Percentiles rank a stretch among this genome's conserved stretches.
Evolutionary conservation across 2,329 filamentous ascomycete species (phyloP).

Genomic region (Trichoderma sp.): DNA sequence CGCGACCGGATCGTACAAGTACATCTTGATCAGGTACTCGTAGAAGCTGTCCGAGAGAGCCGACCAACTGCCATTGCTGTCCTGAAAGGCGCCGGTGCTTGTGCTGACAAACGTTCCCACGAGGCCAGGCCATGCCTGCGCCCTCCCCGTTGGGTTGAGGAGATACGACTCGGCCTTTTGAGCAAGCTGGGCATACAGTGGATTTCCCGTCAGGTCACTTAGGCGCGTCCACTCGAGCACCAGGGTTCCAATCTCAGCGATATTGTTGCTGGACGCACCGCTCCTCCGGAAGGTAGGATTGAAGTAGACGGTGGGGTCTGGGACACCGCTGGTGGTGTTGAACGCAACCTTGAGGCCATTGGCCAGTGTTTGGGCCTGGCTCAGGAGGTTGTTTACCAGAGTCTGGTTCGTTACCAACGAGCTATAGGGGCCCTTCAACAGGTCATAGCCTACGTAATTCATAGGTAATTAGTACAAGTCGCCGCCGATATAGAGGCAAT

Average conservation of each 20-base stretch:
- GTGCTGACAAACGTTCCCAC: constrained; percentile 66
- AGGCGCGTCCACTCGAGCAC: constrained; percentile 82
- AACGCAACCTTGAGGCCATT: constrained; percentile 75
- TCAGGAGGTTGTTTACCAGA: constrained; percentile 58
- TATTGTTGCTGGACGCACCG: constrained; percentile 58
- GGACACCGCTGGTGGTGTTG: constrained; percentile 70
- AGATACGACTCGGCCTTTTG: constrained; percentile 69
- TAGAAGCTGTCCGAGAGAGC: constrained; percentile 79
- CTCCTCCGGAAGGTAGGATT: constrained; percentile 47
- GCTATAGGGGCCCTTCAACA: constrained; percentile 65
- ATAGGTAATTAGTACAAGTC: background rate
- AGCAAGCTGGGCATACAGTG: constrained; percentile 61
- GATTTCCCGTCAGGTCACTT: constrained; percentile 68
- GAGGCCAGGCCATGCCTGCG: constrained; percentile 74
- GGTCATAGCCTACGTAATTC: constrained; percentile 54
- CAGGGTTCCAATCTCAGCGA: constrained; percentile 74
- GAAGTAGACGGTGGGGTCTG: constrained; percentile 65
- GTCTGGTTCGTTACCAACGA: constrained; percentile 42
- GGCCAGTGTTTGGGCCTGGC: constrained; percentile 66
- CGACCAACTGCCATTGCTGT: constrained; percentile 70
- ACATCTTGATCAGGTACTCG: constrained; percentile 92
- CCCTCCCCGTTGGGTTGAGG: constrained; percentile 54
- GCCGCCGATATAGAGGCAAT: background rate
- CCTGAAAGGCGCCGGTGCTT: constrained; percentile 61
- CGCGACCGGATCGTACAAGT: constrained; percentile 65